Percentiles rank a stretch among this genome's conserved stretches.
phyloP scores from a whole-genome alignment of 2,329 filamentous ascomycete species.

The Phyllosticta capitalensis region DNA sequence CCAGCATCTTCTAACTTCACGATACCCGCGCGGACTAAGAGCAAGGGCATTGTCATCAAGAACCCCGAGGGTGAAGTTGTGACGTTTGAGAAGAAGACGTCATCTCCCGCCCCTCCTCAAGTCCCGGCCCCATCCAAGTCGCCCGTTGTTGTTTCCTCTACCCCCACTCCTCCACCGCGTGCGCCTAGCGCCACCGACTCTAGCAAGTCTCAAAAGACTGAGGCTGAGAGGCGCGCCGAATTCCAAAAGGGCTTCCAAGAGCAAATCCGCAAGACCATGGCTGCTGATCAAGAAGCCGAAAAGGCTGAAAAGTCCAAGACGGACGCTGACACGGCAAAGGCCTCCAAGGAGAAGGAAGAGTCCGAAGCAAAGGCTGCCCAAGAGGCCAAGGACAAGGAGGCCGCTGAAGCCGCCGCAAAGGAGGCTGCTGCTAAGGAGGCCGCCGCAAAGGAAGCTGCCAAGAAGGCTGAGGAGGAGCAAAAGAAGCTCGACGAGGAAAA shows the following conservation, averaged over 20 bases:
- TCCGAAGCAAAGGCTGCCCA: conserved; percentile 30
- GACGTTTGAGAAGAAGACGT: conserved; percentile 43
- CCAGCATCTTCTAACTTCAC: conserved; percentile 54
- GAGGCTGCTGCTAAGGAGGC: conserved; percentile 30
- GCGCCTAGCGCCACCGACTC: conserved; percentile 52
- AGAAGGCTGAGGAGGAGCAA: conserved; percentile 23
- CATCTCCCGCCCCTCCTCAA: conserved; percentile 35
- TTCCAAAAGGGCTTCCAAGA: conserved; percentile 62
- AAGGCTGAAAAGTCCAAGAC: conserved; percentile 34
- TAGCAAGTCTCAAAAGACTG: conserved; percentile 60
- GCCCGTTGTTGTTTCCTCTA: conserved; percentile 61
- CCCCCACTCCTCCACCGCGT: conserved; percentile 64
- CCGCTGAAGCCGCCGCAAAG: conserved; percentile 37
- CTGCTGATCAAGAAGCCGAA: conserved; percentile 33
- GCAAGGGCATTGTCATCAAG: conserved; percentile 73
- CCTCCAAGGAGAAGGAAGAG: conserved; percentile 38
- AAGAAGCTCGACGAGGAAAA: conserved; percentile 36
- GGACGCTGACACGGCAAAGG: conserved; percentile 36
- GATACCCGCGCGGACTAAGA: conserved; percentile 54
- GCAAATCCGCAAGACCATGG: conserved; percentile 29
- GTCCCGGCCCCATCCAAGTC: conserved; percentile 45
- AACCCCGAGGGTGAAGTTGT: conserved; percentile 70
- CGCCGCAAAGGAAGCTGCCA: conserved; percentile 16
- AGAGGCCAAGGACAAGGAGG: conserved; percentile 32
- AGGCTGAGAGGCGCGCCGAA: conserved; percentile 56